Evolutionary conservation across 345 rosid species (phyloP).

Genomic region (Limnanthes douglasii): DNA sequence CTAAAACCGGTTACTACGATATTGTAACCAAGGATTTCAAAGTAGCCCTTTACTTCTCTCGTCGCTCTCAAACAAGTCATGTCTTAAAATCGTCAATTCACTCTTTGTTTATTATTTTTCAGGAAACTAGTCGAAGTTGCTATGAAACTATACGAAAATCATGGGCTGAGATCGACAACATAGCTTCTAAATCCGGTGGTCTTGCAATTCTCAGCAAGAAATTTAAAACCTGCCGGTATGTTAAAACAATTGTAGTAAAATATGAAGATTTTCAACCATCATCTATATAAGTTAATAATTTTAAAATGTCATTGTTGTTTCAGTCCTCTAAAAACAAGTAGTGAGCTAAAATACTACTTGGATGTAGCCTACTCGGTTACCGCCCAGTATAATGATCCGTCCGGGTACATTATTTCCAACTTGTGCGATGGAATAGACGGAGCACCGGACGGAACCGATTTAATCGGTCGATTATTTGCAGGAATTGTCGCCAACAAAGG

Average conservation of each 20-base stretch:
- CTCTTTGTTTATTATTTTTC: not conserved
- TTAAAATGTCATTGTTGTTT: too few relatives aligned
- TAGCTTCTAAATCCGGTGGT: constrained; percentile 35
- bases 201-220: constrained; percentile 29
- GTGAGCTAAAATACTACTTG: constrained; percentile 12
- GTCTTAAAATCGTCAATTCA: not conserved
- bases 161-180: constrained; percentile 35
- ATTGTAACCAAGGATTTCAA: constrained; percentile 33
- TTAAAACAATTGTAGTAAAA: not conserved
- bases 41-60: too few relatives aligned
- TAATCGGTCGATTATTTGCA: constrained; percentile 16
- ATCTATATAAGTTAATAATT: too few relatives aligned
- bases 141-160: constrained; percentile 28
- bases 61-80: too few relatives aligned
- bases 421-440: constrained; percentile 25
- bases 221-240: constrained; percentile 48
- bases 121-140: constrained; percentile 53
- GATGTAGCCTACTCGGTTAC: constrained; percentile 5
- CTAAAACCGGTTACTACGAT: constrained; percentile 27
- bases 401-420: constrained; percentile 9
- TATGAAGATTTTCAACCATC: too few relatives aligned
- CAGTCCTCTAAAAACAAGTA: constrained; percentile 16
- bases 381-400: constrained; percentile 33
- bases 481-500: constrained; percentile 13
- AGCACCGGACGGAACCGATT: constrained; percentile 5